Percentiles rank a stretch among this genome's conserved stretches.
Conservation (phyloP, 495 filamentous ascomycete species). For the Pyrenula aspistea region DNA sequence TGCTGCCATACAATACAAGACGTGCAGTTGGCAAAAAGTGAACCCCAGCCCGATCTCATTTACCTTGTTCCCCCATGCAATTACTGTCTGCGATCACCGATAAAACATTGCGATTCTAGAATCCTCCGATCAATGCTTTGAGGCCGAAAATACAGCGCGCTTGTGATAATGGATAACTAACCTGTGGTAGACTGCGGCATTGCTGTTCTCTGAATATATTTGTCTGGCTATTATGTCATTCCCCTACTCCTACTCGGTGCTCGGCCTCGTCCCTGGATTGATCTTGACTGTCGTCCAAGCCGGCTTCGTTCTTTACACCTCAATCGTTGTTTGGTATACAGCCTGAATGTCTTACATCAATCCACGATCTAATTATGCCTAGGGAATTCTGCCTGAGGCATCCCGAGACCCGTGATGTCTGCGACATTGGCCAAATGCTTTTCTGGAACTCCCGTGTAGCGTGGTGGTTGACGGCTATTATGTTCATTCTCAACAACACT, state of each 20-base stretch:
- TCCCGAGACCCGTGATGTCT: slow-evolving; percentile 79
- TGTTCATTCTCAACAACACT: slow-evolving; percentile 88
- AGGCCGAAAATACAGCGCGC: background rate
- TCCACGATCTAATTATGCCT: slow-evolving; percentile 2
- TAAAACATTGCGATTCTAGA: background rate
- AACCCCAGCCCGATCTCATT: slow-evolving; percentile 3
- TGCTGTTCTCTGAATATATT: slow-evolving; percentile 87
- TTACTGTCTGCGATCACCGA: background rate
- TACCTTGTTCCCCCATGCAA: background rate
- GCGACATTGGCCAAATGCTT: slow-evolving; percentile 80
- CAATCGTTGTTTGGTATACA: slow-evolving; percentile 61
- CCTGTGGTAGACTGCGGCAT: slow-evolving; percentile 53
- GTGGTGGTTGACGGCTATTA: slow-evolving; percentile 73
- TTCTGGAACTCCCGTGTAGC: slow-evolving; percentile 69
- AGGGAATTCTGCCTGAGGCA: slow-evolving; percentile 80
- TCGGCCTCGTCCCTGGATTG: slow-evolving; percentile 77
- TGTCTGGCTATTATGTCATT: slow-evolving; percentile 93
- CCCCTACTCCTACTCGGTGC: slow-evolving; percentile 75
- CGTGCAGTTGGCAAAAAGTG: slow-evolving; percentile 85
- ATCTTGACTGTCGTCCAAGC: slow-evolving; percentile 72
- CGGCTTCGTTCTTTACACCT: slow-evolving; percentile 68
- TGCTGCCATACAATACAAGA: slow-evolving; percentile 75
- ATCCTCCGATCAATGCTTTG: background rate
- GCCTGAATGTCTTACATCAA: background rate
- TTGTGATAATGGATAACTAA: background rate